Percentiles rank a stretch among this genome's conserved stretches.
These are phyloP conservation scores for Ambrosiella beaveri DNA, from an alignment of 2,329 filamentous ascomycete genomes.

Conservation along the genomic window DNA sequence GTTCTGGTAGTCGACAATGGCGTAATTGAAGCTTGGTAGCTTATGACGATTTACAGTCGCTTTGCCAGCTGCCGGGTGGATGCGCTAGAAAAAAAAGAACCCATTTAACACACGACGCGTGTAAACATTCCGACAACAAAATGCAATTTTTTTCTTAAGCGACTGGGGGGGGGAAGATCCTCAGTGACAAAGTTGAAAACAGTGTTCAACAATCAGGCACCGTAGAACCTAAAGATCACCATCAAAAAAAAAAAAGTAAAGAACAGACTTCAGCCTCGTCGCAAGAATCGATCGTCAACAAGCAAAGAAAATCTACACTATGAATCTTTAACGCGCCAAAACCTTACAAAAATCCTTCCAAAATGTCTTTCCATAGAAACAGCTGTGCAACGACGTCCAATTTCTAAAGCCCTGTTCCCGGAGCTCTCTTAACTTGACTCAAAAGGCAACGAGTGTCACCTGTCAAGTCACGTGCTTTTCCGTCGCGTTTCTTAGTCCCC, in stretches of 20 bases:
- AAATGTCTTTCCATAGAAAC: background rate
- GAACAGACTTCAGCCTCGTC: conserved; percentile 10
- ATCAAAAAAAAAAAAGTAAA: background rate
- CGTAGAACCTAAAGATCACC: background rate
- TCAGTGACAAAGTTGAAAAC: too few species aligned
- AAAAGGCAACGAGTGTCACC: background rate
- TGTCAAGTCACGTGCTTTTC: background rate
- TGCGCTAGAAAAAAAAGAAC: background rate
- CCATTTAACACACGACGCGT: background rate
- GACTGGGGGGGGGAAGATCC: too few species aligned
- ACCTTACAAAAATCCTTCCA: background rate
- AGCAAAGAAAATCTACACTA: background rate
- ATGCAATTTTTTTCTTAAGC: background rate
- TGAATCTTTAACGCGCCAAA: background rate
- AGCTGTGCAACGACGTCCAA: background rate
- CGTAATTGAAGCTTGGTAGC: background rate
- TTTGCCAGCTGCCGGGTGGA: background rate
- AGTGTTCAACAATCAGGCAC: background rate
- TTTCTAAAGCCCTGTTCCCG: background rate
- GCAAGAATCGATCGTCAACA: conserved; percentile 1
- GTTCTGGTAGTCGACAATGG: too few species aligned
- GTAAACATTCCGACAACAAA: background rate
- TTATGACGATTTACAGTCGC: background rate
- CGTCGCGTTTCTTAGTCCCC: background rate
- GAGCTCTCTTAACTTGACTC: background rate